phyloP scores from a whole-genome alignment of 768 basidiomycete species.

The Pleurotus tuoliensis region DNA sequence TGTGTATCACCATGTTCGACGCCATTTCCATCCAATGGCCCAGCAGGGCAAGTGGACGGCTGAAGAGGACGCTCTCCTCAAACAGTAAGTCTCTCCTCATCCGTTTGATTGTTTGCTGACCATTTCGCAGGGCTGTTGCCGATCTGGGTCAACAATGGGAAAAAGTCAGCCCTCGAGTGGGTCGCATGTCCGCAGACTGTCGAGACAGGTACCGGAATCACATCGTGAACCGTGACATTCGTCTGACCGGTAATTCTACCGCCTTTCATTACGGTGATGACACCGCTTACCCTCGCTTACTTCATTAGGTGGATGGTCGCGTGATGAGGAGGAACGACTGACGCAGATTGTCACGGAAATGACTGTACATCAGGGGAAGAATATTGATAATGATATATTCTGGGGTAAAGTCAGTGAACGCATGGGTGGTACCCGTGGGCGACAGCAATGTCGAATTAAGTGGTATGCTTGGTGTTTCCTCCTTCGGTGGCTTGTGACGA shows the following conservation, averaged over 20 bases:
- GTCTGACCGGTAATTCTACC: slow-evolving; percentile 45
- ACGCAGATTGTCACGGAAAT: slow-evolving; percentile 73
- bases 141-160: slow-evolving; percentile 79
- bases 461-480: slow-evolving; percentile 42
- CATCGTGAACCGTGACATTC: slow-evolving; percentile 60
- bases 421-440: slow-evolving; percentile 72
- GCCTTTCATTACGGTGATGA: neutral
- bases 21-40: slow-evolving; percentile 65
- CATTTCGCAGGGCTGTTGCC: slow-evolving; percentile 52
- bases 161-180: slow-evolving; percentile 65
- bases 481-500: no score
- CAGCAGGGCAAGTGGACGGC: slow-evolving; percentile 67
- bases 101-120: neutral
- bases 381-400: slow-evolving; percentile 76
- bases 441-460: slow-evolving; percentile 87
- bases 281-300: neutral
- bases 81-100: slow-evolving; percentile 43
- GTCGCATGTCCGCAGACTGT: slow-evolving; percentile 76
- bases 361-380: slow-evolving; percentile 68
- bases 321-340: slow-evolving; percentile 73
- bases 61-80: slow-evolving; percentile 61
- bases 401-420: slow-evolving; percentile 74
- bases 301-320: slow-evolving; percentile 62
- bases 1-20: slow-evolving; percentile 78
- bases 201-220: slow-evolving; percentile 86